Evolutionary conservation across 495 filamentous ascomycete genomes (phyloP).

Genomic region (Podospora bellae-mahoneyi): DNA sequence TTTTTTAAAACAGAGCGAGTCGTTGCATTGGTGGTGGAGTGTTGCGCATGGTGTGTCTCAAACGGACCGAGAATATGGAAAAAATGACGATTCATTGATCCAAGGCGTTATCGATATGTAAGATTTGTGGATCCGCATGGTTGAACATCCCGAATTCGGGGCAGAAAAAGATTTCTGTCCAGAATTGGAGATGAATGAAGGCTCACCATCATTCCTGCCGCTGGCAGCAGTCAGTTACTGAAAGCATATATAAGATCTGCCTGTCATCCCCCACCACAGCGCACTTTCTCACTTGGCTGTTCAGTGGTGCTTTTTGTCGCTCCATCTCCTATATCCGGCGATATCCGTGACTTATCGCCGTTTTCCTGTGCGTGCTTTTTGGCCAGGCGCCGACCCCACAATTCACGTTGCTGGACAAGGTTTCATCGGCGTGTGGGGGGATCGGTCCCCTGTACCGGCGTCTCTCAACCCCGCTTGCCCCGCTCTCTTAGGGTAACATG

Average conservation of each 20-base stretch:
- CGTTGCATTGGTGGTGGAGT: not conserved
- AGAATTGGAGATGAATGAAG: not conserved
- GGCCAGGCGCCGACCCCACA: conserved; percentile 9
- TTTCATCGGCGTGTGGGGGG: not conserved
- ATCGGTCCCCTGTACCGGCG: conserved; percentile 2
- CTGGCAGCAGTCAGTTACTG: not conserved
- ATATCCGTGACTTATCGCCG: conserved; percentile 23
- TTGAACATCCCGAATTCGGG: not conserved
- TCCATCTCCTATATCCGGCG: conserved; percentile 14
- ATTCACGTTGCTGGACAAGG: not conserved
- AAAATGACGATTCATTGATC: conserved; percentile 7
- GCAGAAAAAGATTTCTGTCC: not conserved
- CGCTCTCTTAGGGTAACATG: conserved; percentile 10
- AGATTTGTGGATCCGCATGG: not conserved
- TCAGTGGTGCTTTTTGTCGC: not conserved
- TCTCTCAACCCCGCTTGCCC: conserved; percentile 13
- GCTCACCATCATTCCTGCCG: not conserved
- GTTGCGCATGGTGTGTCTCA: not conserved
- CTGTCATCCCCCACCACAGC: not conserved
- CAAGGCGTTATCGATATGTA: not conserved
- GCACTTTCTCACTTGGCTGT: too few species aligned
- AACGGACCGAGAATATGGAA: conserved; percentile 3
- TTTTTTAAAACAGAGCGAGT: not conserved
- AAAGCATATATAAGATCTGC: not conserved
- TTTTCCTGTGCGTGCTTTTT: conserved; percentile 12